Conservation (phyloP, 2,329 filamentous ascomycete genomes). For the Talaromyces rugulosus region DNA sequence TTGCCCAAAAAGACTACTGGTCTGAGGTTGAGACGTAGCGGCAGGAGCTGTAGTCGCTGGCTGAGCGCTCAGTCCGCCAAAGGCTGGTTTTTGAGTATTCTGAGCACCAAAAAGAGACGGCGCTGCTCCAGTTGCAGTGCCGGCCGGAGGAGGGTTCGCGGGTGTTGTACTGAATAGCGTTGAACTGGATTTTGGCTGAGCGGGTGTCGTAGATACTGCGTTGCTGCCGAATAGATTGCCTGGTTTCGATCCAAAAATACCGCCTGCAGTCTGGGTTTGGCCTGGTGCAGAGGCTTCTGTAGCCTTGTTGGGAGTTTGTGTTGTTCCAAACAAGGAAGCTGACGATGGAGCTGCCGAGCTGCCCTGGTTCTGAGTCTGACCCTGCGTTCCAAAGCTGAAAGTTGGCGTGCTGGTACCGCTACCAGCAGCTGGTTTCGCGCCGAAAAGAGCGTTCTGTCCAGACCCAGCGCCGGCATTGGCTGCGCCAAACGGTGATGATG, state of each 20-base stretch:
- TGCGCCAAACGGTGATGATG: constrained; percentile 31
- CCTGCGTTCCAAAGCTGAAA: constrained; percentile 32
- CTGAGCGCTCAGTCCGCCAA: constrained; percentile 24
- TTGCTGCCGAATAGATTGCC: constrained; percentile 28
- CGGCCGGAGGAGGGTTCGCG: constrained; percentile 44
- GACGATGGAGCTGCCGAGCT: constrained; percentile 21
- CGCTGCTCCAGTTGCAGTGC: constrained; percentile 24
- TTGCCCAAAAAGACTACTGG: constrained; percentile 25
- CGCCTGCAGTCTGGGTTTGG: constrained; percentile 23
- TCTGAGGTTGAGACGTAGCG: constrained; percentile 25
- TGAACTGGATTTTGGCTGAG: constrained; percentile 26
- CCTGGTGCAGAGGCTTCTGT: constrained; percentile 27
- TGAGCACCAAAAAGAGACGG: constrained; percentile 24
- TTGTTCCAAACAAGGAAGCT: constrained; percentile 25
- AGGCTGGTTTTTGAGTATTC: constrained; percentile 24
- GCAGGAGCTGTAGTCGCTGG: constrained; percentile 15
- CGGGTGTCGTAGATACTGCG: constrained; percentile 37
- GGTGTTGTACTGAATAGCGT: constrained; percentile 38
- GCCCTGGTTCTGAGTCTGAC: constrained; percentile 13
- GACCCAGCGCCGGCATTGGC: constrained; percentile 19
- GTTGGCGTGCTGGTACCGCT: constrained; percentile 20
- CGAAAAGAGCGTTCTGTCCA: constrained; percentile 24
- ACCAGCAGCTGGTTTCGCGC: constrained; percentile 17
- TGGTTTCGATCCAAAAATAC: constrained; percentile 32
- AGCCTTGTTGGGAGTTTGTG: constrained; percentile 36